Evolutionary conservation across 2,329 filamentous ascomycete species (phyloP).

Genomic region (Emericellopsis atlantica): DNA sequence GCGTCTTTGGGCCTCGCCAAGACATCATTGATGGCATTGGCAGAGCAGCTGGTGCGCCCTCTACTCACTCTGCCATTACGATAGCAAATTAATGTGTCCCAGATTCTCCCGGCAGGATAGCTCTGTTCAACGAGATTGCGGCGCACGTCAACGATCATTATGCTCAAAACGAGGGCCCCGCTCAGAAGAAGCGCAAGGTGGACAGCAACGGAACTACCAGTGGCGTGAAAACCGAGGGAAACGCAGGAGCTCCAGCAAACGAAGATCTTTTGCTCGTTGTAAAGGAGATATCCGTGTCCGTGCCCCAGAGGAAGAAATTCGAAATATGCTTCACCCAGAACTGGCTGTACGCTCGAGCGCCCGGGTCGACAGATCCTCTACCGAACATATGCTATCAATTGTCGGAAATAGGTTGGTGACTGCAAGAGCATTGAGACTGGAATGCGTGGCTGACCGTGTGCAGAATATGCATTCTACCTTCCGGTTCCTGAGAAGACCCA

Average conservation of each 20-base stretch:
- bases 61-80: background rate
- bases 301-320: conserved; percentile 57
- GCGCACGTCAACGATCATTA: conserved; percentile 34
- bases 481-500: conserved; percentile 54
- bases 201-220: conserved; percentile 13
- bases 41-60: conserved; percentile 34
- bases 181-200: conserved; percentile 39
- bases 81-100: conserved; percentile 1
- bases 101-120: conserved; percentile 37
- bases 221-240: conserved; percentile 13
- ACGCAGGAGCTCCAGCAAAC: conserved; percentile 11
- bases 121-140: conserved; percentile 45
- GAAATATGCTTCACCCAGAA: conserved; percentile 49
- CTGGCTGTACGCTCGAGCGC: conserved; percentile 43
- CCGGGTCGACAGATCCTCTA: conserved; percentile 37
- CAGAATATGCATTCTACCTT: conserved; percentile 51
- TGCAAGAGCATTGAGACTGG: background rate
- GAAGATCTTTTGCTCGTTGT: conserved; percentile 45
- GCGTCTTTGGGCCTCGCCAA: conserved; percentile 41
- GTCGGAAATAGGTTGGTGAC: conserved; percentile 44
- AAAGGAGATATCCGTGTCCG: conserved; percentile 54
- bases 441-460: background rate
- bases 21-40: conserved; percentile 43
- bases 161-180: conserved; percentile 26
- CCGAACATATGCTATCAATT: conserved; percentile 44